Base-by-base conservation (phyloP, 495 filamentous ascomycete species). In the Glonium stellatum region DNA sequence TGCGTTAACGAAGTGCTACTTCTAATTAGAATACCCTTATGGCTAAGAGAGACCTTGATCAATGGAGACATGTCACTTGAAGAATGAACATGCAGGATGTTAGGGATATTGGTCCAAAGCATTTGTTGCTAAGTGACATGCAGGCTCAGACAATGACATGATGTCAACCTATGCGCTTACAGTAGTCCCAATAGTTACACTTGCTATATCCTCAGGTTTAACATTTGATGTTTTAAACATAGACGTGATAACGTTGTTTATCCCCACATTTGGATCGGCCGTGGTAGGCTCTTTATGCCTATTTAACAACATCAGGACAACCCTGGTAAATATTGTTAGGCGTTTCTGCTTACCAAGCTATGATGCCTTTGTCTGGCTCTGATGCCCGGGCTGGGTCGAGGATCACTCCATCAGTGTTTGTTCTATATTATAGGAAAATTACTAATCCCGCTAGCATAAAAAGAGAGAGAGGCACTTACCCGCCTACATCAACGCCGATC, bases 171-270 rank as follows among this genome's bases (percentile, higher is more conserved):
- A 31, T 31, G 27, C 6, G 27, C 27, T 31, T 31, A 31, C 27
- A 0, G 82, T 85, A 1, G 83, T 86, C 15, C 83, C 83, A 58
- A 86, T 81, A 22, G 80, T 82, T 4, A 85, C 80, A 57, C 76
- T 79, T 10, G 77, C 77, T 15, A 86, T 73, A 25, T 76, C 59
- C 1, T 65, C 63, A 1, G 63, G 58, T 39, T 48, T 36, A 9
- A 65, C 49, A 34, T 13, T 12, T 11, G 63, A 39, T 1, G 58
- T 39, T 8, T 57, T 59, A 42, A 65, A 62, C 63, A 65, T 65
- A 8, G 63, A 55, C 13, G 46, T 58, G 48, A 65, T 61, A 18
- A 58, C 54, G 21, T 34, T 31, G 11, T 42, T 54, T 48, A 86
- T 83, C 3, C 82, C 82, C 22, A 69, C 66, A 23, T 79, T 80